Evolutionary conservation across 169 alveolate genomes (phyloP).

Genomic region (Condylostoma magnum): DNA sequence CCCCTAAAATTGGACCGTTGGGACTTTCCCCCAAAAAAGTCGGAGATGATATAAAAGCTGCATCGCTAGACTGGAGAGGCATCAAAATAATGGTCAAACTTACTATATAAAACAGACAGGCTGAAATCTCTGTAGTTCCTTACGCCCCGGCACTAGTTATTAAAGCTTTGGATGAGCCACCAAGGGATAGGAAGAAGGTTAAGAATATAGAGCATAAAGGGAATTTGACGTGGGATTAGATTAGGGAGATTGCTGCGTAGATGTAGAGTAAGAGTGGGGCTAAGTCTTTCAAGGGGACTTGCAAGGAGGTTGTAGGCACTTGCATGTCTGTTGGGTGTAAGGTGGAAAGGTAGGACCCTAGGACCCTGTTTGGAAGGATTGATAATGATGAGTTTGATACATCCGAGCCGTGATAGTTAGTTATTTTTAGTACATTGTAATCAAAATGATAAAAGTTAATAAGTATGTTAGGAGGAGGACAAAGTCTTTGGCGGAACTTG

Average conservation of each 20-base stretch:
- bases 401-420: constrained; percentile 13
- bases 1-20: constrained; percentile 98
- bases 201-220: constrained; percentile 96
- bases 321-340: constrained; percentile 94
- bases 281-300: constrained; percentile 93
- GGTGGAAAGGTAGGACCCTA: constrained; percentile 95
- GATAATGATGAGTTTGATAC: constrained; percentile 89
- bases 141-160: constrained; percentile 94
- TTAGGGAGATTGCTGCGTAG: constrained; percentile 90
- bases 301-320: constrained; percentile 97
- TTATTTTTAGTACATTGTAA: too few relatives aligned
- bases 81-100: constrained; percentile 94
- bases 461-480: too few relatives aligned
- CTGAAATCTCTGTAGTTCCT: constrained; percentile 92
- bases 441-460: too few relatives aligned
- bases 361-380: constrained; percentile 68
- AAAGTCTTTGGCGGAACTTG: too few relatives aligned
- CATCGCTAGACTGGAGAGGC: constrained; percentile 95
- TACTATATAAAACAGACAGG: constrained; percentile 89
- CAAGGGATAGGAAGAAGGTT: constrained; percentile 94
- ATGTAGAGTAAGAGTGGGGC: constrained; percentile 91
- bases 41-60: constrained; percentile 97
- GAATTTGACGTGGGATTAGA: constrained; percentile 91
- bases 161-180: constrained; percentile 95
- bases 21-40: constrained; percentile 96